Evolutionary conservation across 2,329 filamentous ascomycete species (phyloP).

Genomic region (Grosmannia huntii): DNA sequence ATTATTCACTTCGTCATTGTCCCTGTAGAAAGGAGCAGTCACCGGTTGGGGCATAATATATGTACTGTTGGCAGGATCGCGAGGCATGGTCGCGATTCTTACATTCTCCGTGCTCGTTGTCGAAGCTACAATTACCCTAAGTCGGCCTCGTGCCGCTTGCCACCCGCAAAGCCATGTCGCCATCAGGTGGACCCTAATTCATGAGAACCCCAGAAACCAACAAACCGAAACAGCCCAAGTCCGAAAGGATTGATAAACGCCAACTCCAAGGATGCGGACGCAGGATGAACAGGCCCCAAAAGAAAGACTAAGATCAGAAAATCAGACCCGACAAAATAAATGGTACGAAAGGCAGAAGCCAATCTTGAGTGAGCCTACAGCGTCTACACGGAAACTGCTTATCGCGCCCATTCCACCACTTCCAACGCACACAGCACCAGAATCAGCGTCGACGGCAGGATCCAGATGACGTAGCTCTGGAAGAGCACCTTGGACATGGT

Average conservation of each 20-base stretch:
- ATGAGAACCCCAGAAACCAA: not conserved
- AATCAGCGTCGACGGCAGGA: slow-evolving; percentile 81
- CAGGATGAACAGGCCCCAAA: not conserved
- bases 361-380: not conserved
- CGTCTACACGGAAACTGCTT: not conserved
- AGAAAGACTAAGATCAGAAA: not conserved
- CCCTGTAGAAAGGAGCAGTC: not conserved
- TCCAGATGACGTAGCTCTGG: slow-evolving; percentile 95
- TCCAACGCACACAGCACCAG: slow-evolving; percentile 87
- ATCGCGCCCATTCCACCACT: slow-evolving; percentile 73
- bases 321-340: not conserved
- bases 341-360: not conserved
- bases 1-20: not conserved
- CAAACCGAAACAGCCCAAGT: not conserved
- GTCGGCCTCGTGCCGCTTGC: not conserved
- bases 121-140: not conserved
- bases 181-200: not conserved
- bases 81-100: not conserved
- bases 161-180: not conserved
- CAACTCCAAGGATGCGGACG: not conserved
- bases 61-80: not conserved
- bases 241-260: not conserved
- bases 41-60: not conserved
- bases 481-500: slow-evolving; percentile 90
- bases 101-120: not conserved